Percentiles rank a stretch among this genome's conserved stretches.
phyloP scores from a whole-genome alignment of 805 yeast species.

The Ogataea dorogensis region DNA sequence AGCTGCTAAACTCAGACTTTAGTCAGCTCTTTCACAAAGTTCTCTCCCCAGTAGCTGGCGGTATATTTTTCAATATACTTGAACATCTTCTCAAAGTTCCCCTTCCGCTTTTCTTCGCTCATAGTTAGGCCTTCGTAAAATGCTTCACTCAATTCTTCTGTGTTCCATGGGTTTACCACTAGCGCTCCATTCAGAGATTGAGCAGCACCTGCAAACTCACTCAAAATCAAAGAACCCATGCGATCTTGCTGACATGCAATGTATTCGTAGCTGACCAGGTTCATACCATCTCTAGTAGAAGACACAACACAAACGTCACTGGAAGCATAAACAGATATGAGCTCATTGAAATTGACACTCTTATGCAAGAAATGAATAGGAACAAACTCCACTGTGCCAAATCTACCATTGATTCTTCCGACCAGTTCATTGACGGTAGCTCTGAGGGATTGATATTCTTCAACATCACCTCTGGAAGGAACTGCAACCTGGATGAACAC shows the following conservation, averaged over 20 bases:
- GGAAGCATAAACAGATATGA: slow-evolving; percentile 80
- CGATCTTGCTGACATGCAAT: slow-evolving; percentile 86
- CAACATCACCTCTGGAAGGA: slow-evolving; percentile 96
- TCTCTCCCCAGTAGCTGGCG: slow-evolving; percentile 96
- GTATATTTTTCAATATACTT: slow-evolving; percentile 90
- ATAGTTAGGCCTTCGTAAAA: slow-evolving; percentile 83
- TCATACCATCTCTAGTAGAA: slow-evolving; percentile 98
- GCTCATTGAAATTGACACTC: slow-evolving; percentile 85
- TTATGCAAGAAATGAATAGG: slow-evolving; percentile 97
- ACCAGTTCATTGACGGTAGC: slow-evolving; percentile 95
- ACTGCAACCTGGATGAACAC: slow-evolving; percentile 95
- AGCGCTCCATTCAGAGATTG: slow-evolving; percentile 93
- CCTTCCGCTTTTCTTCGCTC: slow-evolving; percentile 73
- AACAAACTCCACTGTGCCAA: slow-evolving; percentile 95
- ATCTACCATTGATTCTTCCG: slow-evolving; percentile 93
- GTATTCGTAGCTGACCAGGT: slow-evolving; percentile 92
- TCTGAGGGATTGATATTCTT: slow-evolving; percentile 90
- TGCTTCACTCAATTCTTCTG: slow-evolving; percentile 86
- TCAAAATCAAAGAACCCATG: slow-evolving; percentile 81
- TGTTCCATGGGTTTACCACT: slow-evolving; percentile 97
- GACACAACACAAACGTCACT: slow-evolving; percentile 91
- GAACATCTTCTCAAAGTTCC: slow-evolving; percentile 81
- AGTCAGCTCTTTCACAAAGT: slow-evolving; percentile 79
- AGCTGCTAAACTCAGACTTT: slow-evolving; percentile 12
- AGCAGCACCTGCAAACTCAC: slow-evolving; percentile 99